phyloP scores from a whole-genome alignment of 2,329 filamentous ascomycete genomes.

The Neonectria ditissima region DNA sequence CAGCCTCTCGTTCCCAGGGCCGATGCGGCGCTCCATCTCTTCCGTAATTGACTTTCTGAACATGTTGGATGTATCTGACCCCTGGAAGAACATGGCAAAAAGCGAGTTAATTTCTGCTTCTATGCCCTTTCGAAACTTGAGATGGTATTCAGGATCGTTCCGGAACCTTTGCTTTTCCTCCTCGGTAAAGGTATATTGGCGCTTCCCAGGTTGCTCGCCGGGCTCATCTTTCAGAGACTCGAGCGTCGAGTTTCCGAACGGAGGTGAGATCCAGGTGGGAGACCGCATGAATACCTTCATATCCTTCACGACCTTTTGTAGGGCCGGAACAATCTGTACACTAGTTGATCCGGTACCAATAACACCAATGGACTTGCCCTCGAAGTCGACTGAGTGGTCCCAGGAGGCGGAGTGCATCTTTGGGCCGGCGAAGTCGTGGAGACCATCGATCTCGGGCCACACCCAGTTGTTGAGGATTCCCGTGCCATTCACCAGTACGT shows the following conservation, averaged over 20 bases:
- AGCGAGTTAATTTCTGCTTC: constrained; percentile 57
- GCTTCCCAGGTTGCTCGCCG: constrained; percentile 48
- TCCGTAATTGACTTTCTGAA: constrained; percentile 54
- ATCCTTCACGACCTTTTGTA: constrained; percentile 50
- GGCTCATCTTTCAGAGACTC: constrained; percentile 45
- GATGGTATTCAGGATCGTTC: constrained; percentile 54
- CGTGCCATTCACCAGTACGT: constrained; percentile 61
- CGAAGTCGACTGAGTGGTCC: constrained; percentile 50
- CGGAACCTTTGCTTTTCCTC: constrained; percentile 54
- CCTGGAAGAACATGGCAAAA: constrained; percentile 57
- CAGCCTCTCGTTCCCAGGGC: constrained; percentile 55
- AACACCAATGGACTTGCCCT: constrained; percentile 54
- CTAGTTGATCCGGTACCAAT: constrained; percentile 65
- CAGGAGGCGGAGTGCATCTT: constrained; percentile 65
- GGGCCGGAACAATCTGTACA: constrained; percentile 62
- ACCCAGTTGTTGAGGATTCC: constrained; percentile 65
- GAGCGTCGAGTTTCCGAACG: constrained; percentile 42
- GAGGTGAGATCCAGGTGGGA: constrained; percentile 46
- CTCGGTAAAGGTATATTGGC: constrained; percentile 55
- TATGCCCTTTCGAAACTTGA: constrained; percentile 57
- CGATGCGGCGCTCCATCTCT: constrained; percentile 57
- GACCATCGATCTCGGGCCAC: constrained; percentile 64
- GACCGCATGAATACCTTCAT: constrained; percentile 48
- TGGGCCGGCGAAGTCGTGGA: constrained; percentile 62
- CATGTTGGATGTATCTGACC: constrained; percentile 53